These are phyloP conservation scores for Nothophoma quercina DNA, from an alignment of 2,329 filamentous ascomycete genomes.

Conservation along the genomic window DNA sequence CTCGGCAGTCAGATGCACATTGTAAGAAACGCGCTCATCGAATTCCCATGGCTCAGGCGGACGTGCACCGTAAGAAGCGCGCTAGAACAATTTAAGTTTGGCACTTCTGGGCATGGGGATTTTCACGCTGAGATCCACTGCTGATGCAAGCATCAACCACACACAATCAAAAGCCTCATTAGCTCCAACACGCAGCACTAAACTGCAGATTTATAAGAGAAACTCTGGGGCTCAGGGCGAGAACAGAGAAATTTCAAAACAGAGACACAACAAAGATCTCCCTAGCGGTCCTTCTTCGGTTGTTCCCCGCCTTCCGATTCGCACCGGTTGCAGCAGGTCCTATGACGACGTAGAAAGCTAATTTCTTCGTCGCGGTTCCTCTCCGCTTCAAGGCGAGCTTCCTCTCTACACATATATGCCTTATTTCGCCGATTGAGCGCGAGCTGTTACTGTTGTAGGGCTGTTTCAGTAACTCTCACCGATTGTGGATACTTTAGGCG, in stretches of 20 bases:
- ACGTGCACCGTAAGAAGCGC: constrained; percentile 11
- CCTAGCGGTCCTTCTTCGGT: constrained; percentile 41
- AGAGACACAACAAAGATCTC: constrained; percentile 27
- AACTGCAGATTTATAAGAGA: constrained; percentile 35
- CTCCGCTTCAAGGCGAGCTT: constrained; percentile 28
- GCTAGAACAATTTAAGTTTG: constrained; percentile 20
- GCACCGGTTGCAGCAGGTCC: constrained; percentile 33
- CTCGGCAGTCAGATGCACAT: background rate
- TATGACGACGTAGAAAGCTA: constrained; percentile 46
- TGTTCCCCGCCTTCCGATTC: constrained; percentile 45
- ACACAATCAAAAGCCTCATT: constrained; percentile 31
- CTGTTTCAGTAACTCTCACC: constrained; percentile 23
- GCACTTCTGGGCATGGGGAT: constrained; percentile 24
- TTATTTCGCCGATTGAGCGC: constrained; percentile 38
- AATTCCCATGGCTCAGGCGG: constrained; percentile 7
- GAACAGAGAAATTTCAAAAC: constrained; percentile 26
- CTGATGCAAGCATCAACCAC: constrained; percentile 35
- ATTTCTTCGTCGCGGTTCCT: constrained; percentile 26
- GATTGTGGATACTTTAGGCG: constrained; percentile 33
- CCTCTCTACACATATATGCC: constrained; percentile 32
- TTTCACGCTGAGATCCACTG: constrained; percentile 28
- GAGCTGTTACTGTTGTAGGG: constrained; percentile 29
- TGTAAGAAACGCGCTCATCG: constrained; percentile 11
- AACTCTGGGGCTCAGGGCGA: constrained; percentile 27
- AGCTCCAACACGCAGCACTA: constrained; percentile 29